Evolutionary conservation across 2,329 filamentous ascomycete genomes (phyloP).

Genomic region (Didymella pomorum): DNA sequence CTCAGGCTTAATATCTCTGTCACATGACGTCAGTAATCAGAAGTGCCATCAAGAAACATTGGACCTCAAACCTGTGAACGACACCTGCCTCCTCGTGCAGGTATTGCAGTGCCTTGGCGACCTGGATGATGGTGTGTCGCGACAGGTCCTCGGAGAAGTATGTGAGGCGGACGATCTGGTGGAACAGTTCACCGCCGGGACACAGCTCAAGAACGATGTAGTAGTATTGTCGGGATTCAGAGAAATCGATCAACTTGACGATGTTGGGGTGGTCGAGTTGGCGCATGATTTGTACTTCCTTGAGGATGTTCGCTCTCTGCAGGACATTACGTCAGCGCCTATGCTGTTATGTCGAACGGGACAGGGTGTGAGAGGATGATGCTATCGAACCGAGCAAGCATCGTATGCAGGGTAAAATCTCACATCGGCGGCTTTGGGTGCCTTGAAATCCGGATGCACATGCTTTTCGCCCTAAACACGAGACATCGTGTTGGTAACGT

Average conservation of each 20-base stretch:
- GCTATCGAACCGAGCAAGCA: constrained; percentile 45
- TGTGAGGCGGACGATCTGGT: constrained; percentile 96
- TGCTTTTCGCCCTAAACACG: constrained; percentile 81
- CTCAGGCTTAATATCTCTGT: constrained; percentile 96
- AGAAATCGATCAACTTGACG: constrained; percentile 90
- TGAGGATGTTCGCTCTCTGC: constrained; percentile 95
- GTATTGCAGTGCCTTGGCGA: constrained; percentile 93
- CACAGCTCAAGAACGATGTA: constrained; percentile 97
- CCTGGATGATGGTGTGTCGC: constrained; percentile 91
- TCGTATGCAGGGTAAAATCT: constrained; percentile 52
- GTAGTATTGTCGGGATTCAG: constrained; percentile 93
- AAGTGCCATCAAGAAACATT: constrained; percentile 4
- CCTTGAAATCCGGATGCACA: constrained; percentile 95
- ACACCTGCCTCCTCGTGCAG: constrained; percentile 94
- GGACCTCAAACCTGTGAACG: constrained; percentile 82
- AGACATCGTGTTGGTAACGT: constrained; percentile 60
- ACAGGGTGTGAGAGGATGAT: constrained; percentile 33
- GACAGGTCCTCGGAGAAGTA: constrained; percentile 98
- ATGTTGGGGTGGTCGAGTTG: constrained; percentile 97
- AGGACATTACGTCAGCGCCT: constrained; percentile 53
- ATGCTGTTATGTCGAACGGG: constrained; percentile 34
- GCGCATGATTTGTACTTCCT: constrained; percentile 99
- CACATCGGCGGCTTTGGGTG: constrained; percentile 96
- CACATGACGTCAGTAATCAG: constrained; percentile 49
- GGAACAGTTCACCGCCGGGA: constrained; percentile 94